Evolutionary conservation across 164 flowering plant genomes (phyloP).

Genomic region (Aristolochia californica): DNA sequence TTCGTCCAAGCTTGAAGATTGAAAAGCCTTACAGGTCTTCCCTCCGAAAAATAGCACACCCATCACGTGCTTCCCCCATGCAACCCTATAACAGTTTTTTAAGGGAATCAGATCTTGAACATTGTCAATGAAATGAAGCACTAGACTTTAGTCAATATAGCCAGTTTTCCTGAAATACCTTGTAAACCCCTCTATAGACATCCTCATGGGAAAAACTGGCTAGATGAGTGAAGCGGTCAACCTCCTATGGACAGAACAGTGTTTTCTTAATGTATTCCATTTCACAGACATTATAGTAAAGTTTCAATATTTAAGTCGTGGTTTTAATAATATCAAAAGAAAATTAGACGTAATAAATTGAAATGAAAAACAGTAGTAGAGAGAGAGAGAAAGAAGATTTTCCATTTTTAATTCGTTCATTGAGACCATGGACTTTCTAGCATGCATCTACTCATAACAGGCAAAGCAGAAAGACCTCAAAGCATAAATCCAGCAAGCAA

Average conservation of each 20-base stretch:
- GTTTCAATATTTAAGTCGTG: too few species aligned
- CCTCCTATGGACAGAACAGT: conserved; percentile 45
- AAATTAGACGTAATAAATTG: too few species aligned
- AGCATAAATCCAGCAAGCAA: too few species aligned
- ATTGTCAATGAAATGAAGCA: background rate
- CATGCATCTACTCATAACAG: too few species aligned
- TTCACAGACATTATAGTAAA: too few species aligned
- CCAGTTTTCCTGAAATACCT: conserved; percentile 30
- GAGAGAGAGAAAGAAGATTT: too few species aligned
- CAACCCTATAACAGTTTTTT: conserved; percentile 40
- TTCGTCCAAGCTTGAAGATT: conserved; percentile 3
- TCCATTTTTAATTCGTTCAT: too few species aligned
- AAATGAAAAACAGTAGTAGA: too few species aligned
- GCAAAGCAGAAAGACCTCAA: too few species aligned
- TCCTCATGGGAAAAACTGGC: conserved; percentile 32
- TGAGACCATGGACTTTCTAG: too few species aligned
- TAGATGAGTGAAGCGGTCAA: conserved; percentile 66
- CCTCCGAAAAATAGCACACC: conserved; percentile 91
- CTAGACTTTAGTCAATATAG: background rate
- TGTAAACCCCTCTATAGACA: conserved; percentile 70
- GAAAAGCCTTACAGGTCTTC: conserved; percentile 55
- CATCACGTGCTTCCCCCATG: conserved; percentile 83
- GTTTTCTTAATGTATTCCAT: too few species aligned
- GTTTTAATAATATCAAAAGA: too few species aligned
- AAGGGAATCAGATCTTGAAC: background rate